Base-by-base conservation (phyloP, 2,329 filamentous ascomycete species). In the Thelonectria discophora region DNA sequence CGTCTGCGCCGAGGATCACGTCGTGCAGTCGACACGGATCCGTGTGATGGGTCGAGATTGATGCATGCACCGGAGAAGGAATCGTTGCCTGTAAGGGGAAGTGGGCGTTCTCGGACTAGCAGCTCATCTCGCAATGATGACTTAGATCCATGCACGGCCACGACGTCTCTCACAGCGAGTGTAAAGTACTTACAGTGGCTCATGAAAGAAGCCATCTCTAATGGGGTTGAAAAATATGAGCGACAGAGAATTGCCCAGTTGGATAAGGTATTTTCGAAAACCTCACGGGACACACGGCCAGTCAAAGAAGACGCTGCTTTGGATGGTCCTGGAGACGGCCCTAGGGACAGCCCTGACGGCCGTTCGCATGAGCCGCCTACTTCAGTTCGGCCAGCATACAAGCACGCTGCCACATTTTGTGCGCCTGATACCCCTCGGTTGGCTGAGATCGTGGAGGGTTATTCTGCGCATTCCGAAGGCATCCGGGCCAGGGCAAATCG, bases 101-200 rank as follows among this genome's bases (percentile, higher is more conserved):
- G 59, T 8, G 60, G 64, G 18, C 66, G 67, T 24, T 63, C 50
- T 34, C 62, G 58, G 30, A 69, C 65, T 1, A 59, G 55, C 8
- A 60, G 62, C 15, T 68, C 69, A 15, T 52, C 55, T 8, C 40
- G 66, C 9, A 69, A 70, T 21, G 63, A 65, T 12, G 67, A 60
- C 11, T 65, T 65, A n/a, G 64, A 69, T 15, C 55, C 65, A 8
- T 69, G 55, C 9, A 62, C 75, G 32, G 73, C 76, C 40, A 66
- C 69, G 3, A 32, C 63, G 21, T 57, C 62, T 8, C 79, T 82
- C 62, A 76, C 74, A 45, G 73, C 68, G 6, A 75, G 78, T 3
- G 72, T 82, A 37, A 73, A 72, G 37, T 78, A 83, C 59, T 72
- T 84, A 24, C 81, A 85, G 60, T 73, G 77, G 21, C 76, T 85